Percentiles rank a stretch among this genome's conserved stretches.
Evolutionary conservation across 176 grass and related monocot species (phyloP).

Genomic region (Cymbopogon citratus): DNA sequence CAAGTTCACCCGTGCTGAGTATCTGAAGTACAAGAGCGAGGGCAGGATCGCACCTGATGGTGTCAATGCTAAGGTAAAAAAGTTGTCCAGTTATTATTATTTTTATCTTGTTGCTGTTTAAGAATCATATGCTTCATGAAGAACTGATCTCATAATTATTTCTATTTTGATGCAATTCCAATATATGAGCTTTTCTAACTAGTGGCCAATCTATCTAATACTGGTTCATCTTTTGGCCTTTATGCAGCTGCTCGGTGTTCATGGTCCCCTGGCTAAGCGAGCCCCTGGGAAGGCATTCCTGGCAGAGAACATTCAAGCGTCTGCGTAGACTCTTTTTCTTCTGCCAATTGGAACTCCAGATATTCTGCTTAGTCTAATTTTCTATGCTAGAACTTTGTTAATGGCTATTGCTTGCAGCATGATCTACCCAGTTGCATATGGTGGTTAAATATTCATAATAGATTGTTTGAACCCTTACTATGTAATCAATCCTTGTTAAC

Average conservation of each 20-base stretch:
- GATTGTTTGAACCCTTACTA: neutral
- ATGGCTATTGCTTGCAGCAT: neutral
- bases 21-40: slow-evolving; percentile 35
- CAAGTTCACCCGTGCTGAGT: slow-evolving; percentile 20
- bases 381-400: neutral
- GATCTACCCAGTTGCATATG: neutral
- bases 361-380: slow-evolving; percentile 2
- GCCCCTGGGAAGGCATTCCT: slow-evolving; percentile 4
- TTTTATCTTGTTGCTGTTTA: neutral
- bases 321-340: neutral
- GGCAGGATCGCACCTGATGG: slow-evolving; percentile 29
- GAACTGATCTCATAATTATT: neutral
- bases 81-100: neutral
- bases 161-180: neutral
- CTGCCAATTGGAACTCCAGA: neutral
- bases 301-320: neutral
- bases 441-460: slow-evolving; percentile 9
- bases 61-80: slow-evolving; percentile 23
- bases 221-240: neutral
- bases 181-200: neutral
- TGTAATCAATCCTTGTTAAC: neutral
- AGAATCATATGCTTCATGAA: neutral
- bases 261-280: neutral
- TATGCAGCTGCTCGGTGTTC: slow-evolving; percentile 17
- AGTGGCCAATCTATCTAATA: neutral